Evolutionary conservation across 139 green algal genomes (phyloP), one percentile per base, ranked within the genome.

Genomic region (Volvox africanus): DNA sequence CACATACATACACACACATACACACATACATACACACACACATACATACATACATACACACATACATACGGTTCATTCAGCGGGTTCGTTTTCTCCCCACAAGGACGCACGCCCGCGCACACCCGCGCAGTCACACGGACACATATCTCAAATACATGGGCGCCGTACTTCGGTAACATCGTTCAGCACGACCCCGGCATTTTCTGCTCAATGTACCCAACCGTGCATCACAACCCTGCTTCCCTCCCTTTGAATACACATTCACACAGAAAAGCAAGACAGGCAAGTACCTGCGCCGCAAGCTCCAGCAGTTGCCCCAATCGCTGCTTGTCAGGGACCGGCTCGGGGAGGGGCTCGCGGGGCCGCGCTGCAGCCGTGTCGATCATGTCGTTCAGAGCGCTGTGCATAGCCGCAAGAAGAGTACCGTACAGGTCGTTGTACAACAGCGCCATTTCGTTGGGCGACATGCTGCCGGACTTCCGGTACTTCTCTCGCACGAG

Each of bases 401-500:
- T 18, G 65, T 91, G 88, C 26, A 68, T 75, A 0, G 77, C 88
- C 9, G n/a, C 78, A 33, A 87, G 65, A 62, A 91, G 88, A 3
- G 32, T 80, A 61, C 50, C 65, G 50, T 91, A 91, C 61, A 91
- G 62, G 79, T 91, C 78, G 79, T 87, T 91, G 88, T 91, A 91
- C 61, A 91, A 77, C 77, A 81, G 77, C 33, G 77, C 88, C 88
- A 91, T 91, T 65, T 91, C 88, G 78, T 91, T 86, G 79, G 88
- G 88, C 21, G 35, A 79, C 88, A 91, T 91, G 61, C 22, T 61
- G 35, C 88, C 88, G 36, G 35, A 75, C 78, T 91, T 91, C 78
- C 88, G 88, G 88, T 91, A 91, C 79, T 91, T 91, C 62, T 91
- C 88, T 0, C 88, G 88, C 22, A 91, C 88, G 1, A 91, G 77